Evolutionary conservation across 179 eudicot genomes (phyloP).

Genomic region (Amaranthus tricolor): DNA sequence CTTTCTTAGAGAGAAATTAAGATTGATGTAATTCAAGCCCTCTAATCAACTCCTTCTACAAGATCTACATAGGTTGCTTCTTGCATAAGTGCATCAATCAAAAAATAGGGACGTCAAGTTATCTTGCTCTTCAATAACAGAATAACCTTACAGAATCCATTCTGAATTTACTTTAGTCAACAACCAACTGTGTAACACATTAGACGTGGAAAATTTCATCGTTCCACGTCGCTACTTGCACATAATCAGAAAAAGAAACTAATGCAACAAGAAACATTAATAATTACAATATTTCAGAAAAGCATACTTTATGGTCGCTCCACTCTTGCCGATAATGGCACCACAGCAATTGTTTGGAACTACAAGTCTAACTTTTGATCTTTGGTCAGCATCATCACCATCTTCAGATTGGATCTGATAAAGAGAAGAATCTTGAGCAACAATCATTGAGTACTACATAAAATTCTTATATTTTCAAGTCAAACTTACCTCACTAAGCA

Average conservation of each 20-base stretch:
- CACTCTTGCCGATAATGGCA: slow-evolving; percentile 95
- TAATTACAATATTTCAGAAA: neutral
- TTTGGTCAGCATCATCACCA: slow-evolving; percentile 59
- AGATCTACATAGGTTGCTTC: neutral
- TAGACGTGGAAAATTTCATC: neutral
- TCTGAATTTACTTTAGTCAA: neutral
- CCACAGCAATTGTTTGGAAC: slow-evolving; percentile 95
- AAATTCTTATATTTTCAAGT: neutral
- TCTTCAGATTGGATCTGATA: slow-evolving; percentile 60
- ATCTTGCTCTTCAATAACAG: neutral
- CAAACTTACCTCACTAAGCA: slow-evolving; percentile 63
- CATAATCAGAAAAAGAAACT: neutral
- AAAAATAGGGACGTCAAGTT: neutral
- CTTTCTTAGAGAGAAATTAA: neutral
- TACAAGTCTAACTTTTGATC: slow-evolving; percentile 66
- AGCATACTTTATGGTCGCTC: slow-evolving; percentile 77
- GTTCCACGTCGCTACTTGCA: slow-evolving; percentile 2
- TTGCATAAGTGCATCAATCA: neutral
- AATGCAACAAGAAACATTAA: neutral
- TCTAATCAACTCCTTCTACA: too few relatives aligned
- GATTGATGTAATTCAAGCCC: neutral
- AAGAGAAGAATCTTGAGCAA: slow-evolving; percentile 20
- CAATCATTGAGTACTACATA: neutral
- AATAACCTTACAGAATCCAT: neutral
- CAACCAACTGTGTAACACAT: slow-evolving; percentile 5